Evolutionary conservation across 208 protist species (phyloP), one percentile per base, ranked within the genome.

Genomic region (Leptomonas seymouri): DNA sequence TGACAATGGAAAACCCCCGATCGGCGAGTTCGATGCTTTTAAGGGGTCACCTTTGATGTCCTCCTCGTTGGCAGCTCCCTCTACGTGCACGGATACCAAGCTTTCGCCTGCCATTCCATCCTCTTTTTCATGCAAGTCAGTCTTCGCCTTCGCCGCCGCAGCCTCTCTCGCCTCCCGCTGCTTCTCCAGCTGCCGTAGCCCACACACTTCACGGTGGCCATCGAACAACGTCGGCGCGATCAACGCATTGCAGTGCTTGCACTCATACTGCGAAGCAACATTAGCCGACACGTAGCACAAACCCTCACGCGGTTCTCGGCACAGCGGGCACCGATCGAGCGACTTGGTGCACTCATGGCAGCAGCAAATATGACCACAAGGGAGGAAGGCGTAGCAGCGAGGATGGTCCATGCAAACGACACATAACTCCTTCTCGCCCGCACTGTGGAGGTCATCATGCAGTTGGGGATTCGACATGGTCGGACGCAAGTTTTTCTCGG

Each of bases 181-280:
- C 28, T 53, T 59, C 42, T 85, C 76, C 20, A 68, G 73, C 63
- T 79, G 72, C 9, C 78, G 73, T 45, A 95, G 44, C 5, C 72
- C 80, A 51, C 93, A 97, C 27, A 94, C 93, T 62, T 97, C 88
- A 5, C 88, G 79, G 59, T 97, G 93, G 23, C 90, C 88, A 34
- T 95, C 90, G 53, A 83, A 92, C 21, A 95, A 74, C 25, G 83
- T 85, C 0, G 93, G 93, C 0, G 81, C 79, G 30, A 97, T 88
- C 45, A 87, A 71, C 51, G 68, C 44, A 11, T 63, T 36, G 49
- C 93, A 97, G 69, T 88, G 81, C 50, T 80, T 80, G 78, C 93
- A 97, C 39, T 79, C 61, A 53, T 85, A 94, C 73, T 86, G 80
- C n/a, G 79, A 50, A 14, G 88, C 30, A 11, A 76, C 70, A 34